phyloP scores from a whole-genome alignment of 148 eudicot species.

The Cornus controversa region DNA sequence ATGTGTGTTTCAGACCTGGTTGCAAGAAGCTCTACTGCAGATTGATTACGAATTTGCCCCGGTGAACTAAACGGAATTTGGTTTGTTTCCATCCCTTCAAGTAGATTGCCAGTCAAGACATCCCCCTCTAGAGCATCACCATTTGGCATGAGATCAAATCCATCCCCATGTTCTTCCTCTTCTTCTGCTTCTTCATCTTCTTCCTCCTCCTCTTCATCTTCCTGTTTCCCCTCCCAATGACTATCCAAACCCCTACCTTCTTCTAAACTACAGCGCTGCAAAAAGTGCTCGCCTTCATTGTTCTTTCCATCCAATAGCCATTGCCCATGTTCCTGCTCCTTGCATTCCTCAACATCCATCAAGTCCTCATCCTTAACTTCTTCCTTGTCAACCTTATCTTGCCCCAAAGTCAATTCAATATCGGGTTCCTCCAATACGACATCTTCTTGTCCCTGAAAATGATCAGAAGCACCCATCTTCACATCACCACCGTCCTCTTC shows the following conservation, averaged over 20 bases:
- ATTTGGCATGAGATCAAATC: constrained; percentile 32
- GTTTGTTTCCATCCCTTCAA: constrained; percentile 50
- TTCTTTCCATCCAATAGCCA: constrained; percentile 51
- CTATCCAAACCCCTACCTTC: constrained; percentile 19
- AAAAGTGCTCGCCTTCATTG: constrained; percentile 31
- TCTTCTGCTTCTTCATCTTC: constrained; percentile 45
- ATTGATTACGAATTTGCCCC: constrained; percentile 36
- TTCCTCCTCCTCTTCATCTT: constrained; percentile 26
- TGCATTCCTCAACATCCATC: constrained; percentile 45
- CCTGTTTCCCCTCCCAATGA: constrained; percentile 30
- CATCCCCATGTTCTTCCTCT: constrained; percentile 14
- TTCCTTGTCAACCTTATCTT: constrained; percentile 37
- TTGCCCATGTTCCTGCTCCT: constrained; percentile 39
- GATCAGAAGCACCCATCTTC: constrained; percentile 38
- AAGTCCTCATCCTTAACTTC: constrained; percentile 31
- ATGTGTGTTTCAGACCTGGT: constrained; percentile 37
- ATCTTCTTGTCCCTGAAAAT: constrained; percentile 15
- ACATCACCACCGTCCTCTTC: constrained; percentile 24
- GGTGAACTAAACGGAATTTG: constrained; percentile 36
- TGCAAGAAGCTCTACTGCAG: constrained; percentile 38
- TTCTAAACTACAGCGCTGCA: constrained; percentile 52
- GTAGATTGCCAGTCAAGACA: constrained; percentile 46
- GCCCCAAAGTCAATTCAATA: constrained; percentile 42
- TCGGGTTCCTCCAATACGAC: constrained; percentile 28
- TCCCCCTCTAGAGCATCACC: constrained; percentile 28